Conservation (phyloP, 441 rosid species). For the Flueggea neowawraea region DNA sequence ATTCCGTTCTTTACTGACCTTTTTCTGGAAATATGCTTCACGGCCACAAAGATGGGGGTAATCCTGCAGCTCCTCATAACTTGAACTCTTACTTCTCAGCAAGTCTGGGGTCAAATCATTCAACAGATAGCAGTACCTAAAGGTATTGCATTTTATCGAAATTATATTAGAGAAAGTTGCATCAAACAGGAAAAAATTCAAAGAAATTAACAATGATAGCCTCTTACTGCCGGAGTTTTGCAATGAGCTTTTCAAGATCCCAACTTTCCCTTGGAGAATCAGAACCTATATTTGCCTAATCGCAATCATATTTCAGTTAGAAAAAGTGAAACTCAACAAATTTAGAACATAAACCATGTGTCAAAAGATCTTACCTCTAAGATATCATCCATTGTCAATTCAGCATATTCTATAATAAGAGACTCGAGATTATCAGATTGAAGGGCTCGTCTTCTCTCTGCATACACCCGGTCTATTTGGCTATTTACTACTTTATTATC, state of each 20-base stretch:
- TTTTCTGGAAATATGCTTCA: slow-evolving; percentile 91
- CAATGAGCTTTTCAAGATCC: slow-evolving; percentile 88
- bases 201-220: slow-evolving; percentile 1
- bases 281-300: slow-evolving; percentile 85
- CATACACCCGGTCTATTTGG: slow-evolving; percentile 95
- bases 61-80: slow-evolving; percentile 69
- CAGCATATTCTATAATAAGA: slow-evolving; percentile 93
- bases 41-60: slow-evolving; percentile 80
- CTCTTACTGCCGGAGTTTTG: slow-evolving; percentile 91
- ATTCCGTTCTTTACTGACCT: slow-evolving; percentile 38
- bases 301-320: slow-evolving; percentile 11
- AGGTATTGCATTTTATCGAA: background rate
- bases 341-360: slow-evolving; percentile 1
- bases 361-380: slow-evolving; percentile 57
- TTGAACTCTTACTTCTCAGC: slow-evolving; percentile 59
- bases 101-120: slow-evolving; percentile 77
- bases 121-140: slow-evolving; percentile 91
- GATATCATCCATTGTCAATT: slow-evolving; percentile 96
- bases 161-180: too few relatives aligned
- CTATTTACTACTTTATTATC: slow-evolving; percentile 91
- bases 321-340: slow-evolving; percentile 9
- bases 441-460: slow-evolving; percentile 97
- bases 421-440: slow-evolving; percentile 80
- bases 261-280: slow-evolving; percentile 78
- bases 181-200: too few relatives aligned